Conservation (phyloP, 257 asterid species). For the Mitragyna speciosa region DNA sequence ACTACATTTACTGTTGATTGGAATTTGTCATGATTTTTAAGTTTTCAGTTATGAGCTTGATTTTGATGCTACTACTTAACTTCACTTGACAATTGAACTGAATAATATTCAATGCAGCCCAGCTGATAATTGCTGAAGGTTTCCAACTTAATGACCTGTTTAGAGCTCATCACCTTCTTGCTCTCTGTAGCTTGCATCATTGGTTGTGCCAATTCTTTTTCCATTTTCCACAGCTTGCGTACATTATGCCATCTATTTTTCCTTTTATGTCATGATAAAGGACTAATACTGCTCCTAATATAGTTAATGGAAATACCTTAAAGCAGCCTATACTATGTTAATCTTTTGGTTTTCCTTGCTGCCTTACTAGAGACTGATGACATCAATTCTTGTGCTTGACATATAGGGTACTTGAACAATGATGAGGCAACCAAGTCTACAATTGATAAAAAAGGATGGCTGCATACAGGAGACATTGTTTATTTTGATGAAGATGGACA, state of each 20-base stretch:
- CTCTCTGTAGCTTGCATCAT: neutral
- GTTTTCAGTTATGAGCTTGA: neutral
- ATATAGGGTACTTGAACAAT: conserved; percentile 67
- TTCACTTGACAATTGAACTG: neutral
- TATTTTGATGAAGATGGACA: conserved; percentile 78
- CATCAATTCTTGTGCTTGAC: conserved; percentile 9
- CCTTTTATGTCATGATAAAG: neutral
- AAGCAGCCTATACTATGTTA: neutral
- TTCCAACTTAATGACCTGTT: neutral
- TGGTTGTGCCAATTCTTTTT: neutral
- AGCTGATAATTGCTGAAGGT: neutral
- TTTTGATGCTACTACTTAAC: neutral
- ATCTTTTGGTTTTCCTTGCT: neutral
- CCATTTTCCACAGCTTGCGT: neutral
- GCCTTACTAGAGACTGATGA: neutral
- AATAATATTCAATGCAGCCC: neutral
- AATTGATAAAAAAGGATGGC: conserved; percentile 74
- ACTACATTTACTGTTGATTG: neutral
- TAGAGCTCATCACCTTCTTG: neutral
- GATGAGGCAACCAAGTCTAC: conserved; percentile 50
- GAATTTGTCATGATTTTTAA: neutral
- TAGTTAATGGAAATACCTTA: neutral
- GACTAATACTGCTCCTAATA: neutral
- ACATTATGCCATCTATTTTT: neutral
- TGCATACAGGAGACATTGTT: conserved; percentile 82